phyloP scores from a whole-genome alignment of 2,329 filamentous ascomycete species.

The Eutypa lata region DNA sequence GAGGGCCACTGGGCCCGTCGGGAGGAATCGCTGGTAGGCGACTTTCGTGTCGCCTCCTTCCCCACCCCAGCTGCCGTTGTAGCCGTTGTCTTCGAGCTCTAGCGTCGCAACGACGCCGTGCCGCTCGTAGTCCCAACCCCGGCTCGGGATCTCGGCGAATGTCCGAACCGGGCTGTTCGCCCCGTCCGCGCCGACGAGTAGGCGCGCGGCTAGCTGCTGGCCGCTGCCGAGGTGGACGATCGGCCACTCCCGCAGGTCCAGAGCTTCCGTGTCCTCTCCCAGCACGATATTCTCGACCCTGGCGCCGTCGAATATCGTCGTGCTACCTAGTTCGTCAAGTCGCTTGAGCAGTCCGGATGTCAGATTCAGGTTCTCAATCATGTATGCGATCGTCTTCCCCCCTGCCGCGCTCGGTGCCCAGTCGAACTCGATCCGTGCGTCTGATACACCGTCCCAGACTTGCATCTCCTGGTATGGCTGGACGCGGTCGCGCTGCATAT shows the following conservation, averaged over 20 bases:
- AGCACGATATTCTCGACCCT: constrained; percentile 77
- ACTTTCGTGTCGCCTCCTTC: constrained; percentile 47
- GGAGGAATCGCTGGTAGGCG: constrained; percentile 93
- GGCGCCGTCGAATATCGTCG: constrained; percentile 72
- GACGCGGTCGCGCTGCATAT: constrained; percentile 69
- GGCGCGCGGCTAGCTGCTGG: constrained; percentile 68
- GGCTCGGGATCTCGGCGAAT: constrained; percentile 81
- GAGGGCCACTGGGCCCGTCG: constrained; percentile 86
- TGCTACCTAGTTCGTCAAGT: constrained; percentile 64
- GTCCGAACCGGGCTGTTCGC: constrained; percentile 89
- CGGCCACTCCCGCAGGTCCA: constrained; percentile 85
- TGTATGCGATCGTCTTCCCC: constrained; percentile 76
- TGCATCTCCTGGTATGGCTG: constrained; percentile 96
- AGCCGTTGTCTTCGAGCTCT: constrained; percentile 54
- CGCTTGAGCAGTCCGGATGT: constrained; percentile 73
- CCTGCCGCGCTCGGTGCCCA: constrained; percentile 47
- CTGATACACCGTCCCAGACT: constrained; percentile 94
- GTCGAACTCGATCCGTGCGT: constrained; percentile 85
- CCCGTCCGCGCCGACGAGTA: constrained; percentile 90
- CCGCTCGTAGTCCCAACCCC: constrained; percentile 90
- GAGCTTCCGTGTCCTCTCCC: constrained; percentile 63
- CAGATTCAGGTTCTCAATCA: constrained; percentile 93
- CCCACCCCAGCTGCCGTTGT: too few species aligned
- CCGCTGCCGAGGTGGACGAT: constrained; percentile 71
- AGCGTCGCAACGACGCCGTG: constrained; percentile 91